Evolutionary conservation across 495 filamentous ascomycete genomes (phyloP), one percentile per base, ranked within the genome.

Genomic region (Penicillium angulare): DNA sequence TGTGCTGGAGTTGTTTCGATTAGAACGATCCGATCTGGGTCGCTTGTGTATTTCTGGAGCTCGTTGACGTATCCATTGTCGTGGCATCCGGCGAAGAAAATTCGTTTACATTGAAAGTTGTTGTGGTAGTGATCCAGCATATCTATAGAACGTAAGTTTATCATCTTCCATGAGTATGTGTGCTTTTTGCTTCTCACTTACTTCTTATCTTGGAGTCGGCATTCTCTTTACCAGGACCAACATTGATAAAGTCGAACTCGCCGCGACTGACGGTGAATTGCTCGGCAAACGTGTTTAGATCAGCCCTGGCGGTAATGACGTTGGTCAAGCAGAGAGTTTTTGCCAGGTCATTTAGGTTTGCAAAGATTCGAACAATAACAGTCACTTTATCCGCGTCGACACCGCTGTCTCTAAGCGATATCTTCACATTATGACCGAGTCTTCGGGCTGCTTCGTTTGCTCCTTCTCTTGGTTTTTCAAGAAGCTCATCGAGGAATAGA

Each of bases 71-170:
- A 57, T 22, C 49, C 44, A 18, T 36, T 49, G 20, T 53, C 49
- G 15, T 57, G 55, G 24, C 55, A 57, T 12, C 39, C 55, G 12
- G 31, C 44, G 33, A 52, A 57, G 44, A 57, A 57, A 13, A 57
- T 57, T 16, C 46, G 48, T 23, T 48, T 39, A 23, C 55, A 57
- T 23, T 57, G 55, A 21, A 45, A 32, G 17, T 45, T 55, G 17
- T 21, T 36, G 20, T 59, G 39, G 10, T 42, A 44, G 18, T 50
- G 46, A 13, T 41, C n/a, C 5, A 58, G 43, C 35, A 50, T 54
- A 10, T 47, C 50, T 53, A 31, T 23, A 2, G n/a, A n/a, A n/a
- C n/a, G n/a, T n/a, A n/a, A n/a, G n/a, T n/a, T n/a, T n/a, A n/a
- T n/a, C n/a, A n/a, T n/a, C n/a, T n/a, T n/a, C n/a, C n/a, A n/a